phyloP scores from a whole-genome alignment of 2,329 filamentous ascomycete genomes.

The Scedosporium aurantiacum region DNA sequence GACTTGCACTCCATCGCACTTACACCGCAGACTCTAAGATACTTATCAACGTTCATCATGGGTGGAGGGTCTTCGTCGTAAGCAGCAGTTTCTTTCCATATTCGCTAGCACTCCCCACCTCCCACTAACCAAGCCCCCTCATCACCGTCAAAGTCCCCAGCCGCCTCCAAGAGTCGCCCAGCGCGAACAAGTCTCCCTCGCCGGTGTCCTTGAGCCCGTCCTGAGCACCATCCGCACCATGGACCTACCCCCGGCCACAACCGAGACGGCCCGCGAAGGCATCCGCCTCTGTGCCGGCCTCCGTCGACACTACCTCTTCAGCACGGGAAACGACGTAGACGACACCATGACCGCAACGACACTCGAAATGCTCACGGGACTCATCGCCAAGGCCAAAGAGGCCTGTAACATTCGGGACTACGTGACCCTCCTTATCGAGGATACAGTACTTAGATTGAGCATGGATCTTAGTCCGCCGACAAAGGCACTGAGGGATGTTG shows the following conservation, averaged over 20 bases:
- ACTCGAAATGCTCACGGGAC: background rate
- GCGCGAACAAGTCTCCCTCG: conserved; percentile 8
- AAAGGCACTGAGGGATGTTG: conserved; percentile 6
- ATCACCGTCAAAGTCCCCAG: background rate
- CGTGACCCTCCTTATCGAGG: conserved; percentile 7
- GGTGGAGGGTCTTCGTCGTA: background rate
- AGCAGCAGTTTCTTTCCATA: background rate
- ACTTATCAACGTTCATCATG: background rate
- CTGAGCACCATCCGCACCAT: conserved; percentile 3
- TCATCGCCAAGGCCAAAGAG: conserved; percentile 5
- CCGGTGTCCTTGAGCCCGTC: conserved; percentile 7
- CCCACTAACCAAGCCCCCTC: background rate
- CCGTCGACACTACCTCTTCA: conserved; percentile 8
- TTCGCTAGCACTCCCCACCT: background rate
- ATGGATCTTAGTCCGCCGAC: conserved; percentile 3
- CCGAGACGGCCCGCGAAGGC: conserved; percentile 5
- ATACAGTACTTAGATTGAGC: conserved; percentile 4
- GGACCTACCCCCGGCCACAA: conserved; percentile 11
- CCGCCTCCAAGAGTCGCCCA: conserved; percentile 3
- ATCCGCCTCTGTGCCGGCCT: conserved; percentile 7
- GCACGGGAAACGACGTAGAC: background rate
- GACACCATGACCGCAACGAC: background rate
- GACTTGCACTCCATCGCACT: background rate
- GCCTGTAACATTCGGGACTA: conserved; percentile 11
- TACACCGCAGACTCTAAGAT: background rate